phyloP scores from a whole-genome alignment of 2,329 filamentous ascomycete genomes.

The Arthroderma sp. region DNA sequence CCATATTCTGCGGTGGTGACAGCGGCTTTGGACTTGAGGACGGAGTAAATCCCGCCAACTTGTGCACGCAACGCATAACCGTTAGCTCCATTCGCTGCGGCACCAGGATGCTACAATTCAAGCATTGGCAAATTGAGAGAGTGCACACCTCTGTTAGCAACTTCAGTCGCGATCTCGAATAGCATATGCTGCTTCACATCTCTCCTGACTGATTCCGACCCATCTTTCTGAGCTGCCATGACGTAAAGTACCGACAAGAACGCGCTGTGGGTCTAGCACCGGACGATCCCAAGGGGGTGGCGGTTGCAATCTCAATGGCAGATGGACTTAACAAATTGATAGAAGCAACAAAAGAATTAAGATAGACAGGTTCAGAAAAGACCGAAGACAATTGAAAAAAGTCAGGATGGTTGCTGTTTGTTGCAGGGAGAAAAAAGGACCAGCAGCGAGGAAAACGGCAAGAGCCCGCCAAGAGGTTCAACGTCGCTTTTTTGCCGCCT shows the following conservation, averaged over 20 bases:
- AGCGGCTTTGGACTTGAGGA: conserved; percentile 96
- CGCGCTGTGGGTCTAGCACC: not conserved
- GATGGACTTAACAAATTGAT: not conserved
- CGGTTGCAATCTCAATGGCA: not conserved
- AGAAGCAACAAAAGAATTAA: not conserved
- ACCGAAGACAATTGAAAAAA: not conserved
- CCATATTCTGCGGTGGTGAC: conserved; percentile 98
- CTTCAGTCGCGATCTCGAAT: conserved; percentile 93
- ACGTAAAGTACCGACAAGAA: conserved; percentile 1
- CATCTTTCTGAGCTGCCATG: conserved; percentile 38
- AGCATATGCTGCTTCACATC: conserved; percentile 93
- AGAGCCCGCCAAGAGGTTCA: too few species aligned
- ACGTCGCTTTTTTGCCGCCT: too few species aligned
- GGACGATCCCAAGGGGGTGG: not conserved
- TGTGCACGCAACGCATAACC: conserved; percentile 8
- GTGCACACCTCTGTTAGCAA: conserved; percentile 72
- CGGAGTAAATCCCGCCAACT: conserved; percentile 98
- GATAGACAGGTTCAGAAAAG: not conserved
- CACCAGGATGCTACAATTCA: not conserved
- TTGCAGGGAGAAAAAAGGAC: too few species aligned
- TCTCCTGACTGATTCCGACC: conserved; percentile 34
- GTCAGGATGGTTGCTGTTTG: too few species aligned
- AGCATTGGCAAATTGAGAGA: conserved; percentile 6
- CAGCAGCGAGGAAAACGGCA: too few species aligned
- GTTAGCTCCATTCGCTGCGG: conserved; percentile 6